These are phyloP conservation scores for Cicer arietinum DNA, from an alignment of 306 rosid genomes.

Conservation along the genomic window DNA sequence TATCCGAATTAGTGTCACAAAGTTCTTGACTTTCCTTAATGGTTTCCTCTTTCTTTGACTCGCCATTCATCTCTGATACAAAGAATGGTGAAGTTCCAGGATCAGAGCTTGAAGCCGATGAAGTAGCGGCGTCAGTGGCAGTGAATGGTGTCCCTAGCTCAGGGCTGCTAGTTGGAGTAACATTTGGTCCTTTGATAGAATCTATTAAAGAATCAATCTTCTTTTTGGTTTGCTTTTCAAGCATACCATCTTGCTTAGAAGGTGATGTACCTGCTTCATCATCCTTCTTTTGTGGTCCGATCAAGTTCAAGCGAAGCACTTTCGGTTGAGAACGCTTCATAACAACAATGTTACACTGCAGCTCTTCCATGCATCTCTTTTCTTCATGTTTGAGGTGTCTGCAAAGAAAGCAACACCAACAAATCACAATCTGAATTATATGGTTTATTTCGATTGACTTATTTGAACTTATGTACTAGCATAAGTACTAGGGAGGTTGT, in stretches of 20 bases:
- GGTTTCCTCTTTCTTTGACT: conserved; percentile 69
- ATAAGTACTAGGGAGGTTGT: too few relatives aligned
- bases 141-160: conserved; percentile 96
- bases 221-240: conserved; percentile 57
- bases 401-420: conserved; percentile 43
- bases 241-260: conserved; percentile 60
- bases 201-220: conserved; percentile 55
- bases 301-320: conserved; percentile 92
- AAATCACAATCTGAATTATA: conserved; percentile 17
- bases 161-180: conserved; percentile 96
- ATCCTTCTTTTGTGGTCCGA: conserved; percentile 70
- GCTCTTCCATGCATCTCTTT: conserved; percentile 94
- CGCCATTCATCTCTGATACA: conserved; percentile 68
- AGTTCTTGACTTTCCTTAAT: conserved; percentile 68
- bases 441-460: too few relatives aligned
- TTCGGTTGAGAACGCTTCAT: conserved; percentile 95
- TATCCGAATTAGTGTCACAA: conserved; percentile 75
- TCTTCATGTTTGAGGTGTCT: conserved; percentile 95
- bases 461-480: too few relatives aligned
- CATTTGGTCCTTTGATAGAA: conserved; percentile 73
- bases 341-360: conserved; percentile 94
- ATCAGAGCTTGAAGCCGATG: conserved; percentile 95
- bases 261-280: conserved; percentile 57
- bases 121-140: conserved; percentile 82
- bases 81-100: conserved; percentile 92